phyloP scores from a whole-genome alignment of 1,139 yeast genomes.

The Nadsonia commutata region DNA sequence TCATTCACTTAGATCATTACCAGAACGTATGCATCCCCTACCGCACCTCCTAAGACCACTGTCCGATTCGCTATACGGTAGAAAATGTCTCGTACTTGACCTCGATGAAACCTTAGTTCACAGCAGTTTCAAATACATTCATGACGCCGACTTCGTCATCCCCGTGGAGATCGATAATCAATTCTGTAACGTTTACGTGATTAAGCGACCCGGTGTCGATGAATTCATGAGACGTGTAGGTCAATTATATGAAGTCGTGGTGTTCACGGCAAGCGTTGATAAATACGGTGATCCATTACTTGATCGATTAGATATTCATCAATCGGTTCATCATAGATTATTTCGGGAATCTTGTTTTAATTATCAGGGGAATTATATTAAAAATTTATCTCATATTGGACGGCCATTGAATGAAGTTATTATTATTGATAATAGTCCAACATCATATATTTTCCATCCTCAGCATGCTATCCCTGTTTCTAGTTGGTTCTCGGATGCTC shows the following conservation, averaged over 20 bases:
- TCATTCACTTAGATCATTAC: too few species aligned
- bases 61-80: slow-evolving; percentile 30
- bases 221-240: slow-evolving; percentile 78
- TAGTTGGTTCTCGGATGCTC: slow-evolving; percentile 96
- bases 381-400: slow-evolving; percentile 85
- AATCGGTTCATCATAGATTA: slow-evolving; percentile 74
- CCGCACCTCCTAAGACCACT: slow-evolving; percentile 51
- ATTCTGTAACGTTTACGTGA: slow-evolving; percentile 86
- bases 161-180: slow-evolving; percentile 86
- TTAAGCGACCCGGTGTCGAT: slow-evolving; percentile 96
- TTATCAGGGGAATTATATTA: slow-evolving; percentile 85
- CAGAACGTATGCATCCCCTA: too few species aligned
- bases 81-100: slow-evolving; percentile 81
- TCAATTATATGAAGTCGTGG: slow-evolving; percentile 81
- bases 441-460: slow-evolving; percentile 92
- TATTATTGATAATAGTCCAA: slow-evolving; percentile 93
- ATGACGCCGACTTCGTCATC: slow-evolving; percentile 89
- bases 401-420: slow-evolving; percentile 76
- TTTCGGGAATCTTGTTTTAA: slow-evolving; percentile 77
- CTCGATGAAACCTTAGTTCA: slow-evolving; percentile 94
- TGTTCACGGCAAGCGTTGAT: slow-evolving; percentile 89
- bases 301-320: slow-evolving; percentile 65
- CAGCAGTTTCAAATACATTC: slow-evolving; percentile 79
- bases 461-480: slow-evolving; percentile 97
- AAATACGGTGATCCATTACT: slow-evolving; percentile 92